phyloP scores from a whole-genome alignment of 164 flowering plant genomes.

The Malania oleifera region DNA sequence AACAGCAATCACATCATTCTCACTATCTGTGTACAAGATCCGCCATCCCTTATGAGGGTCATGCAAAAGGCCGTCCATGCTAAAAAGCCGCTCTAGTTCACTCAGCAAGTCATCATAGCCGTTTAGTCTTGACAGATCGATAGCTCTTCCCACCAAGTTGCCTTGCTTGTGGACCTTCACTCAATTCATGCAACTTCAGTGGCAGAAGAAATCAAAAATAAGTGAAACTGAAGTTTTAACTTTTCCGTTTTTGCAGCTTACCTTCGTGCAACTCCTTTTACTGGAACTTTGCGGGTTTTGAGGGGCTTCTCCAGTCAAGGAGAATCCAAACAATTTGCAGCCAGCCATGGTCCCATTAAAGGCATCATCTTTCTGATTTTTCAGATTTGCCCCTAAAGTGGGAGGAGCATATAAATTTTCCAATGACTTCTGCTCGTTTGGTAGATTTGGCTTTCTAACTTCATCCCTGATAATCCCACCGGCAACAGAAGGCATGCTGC shows the following conservation, averaged over 20 bases:
- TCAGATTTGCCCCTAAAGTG: conserved; percentile 12
- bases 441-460: conserved; percentile 17
- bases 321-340: conserved; percentile 74
- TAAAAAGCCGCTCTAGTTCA: conserved; percentile 75
- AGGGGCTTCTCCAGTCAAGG: conserved; percentile 49
- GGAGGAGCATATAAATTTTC: conserved; percentile 25
- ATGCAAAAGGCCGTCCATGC: conserved; percentile 76
- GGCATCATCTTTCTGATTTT: conserved; percentile 24
- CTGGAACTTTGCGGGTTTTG: conserved; percentile 37
- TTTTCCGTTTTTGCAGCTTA: conserved; percentile 20
- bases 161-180: conserved; percentile 97
- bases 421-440: conserved; percentile 23
- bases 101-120: conserved; percentile 58
- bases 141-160: conserved; percentile 78
- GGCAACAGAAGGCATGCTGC: conserved; percentile 23
- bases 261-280: conserved; percentile 91
- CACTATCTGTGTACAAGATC: conserved; percentile 79
- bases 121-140: conserved; percentile 71
- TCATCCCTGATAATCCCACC: conserved; percentile 21
- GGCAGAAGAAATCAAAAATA: conserved; percentile 9
- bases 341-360: conserved; percentile 25
- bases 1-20: conserved; percentile 80
- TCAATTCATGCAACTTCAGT: conserved; percentile 13
- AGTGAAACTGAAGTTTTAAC: conserved; percentile 1
- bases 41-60: conserved; percentile 80